phyloP scores from a whole-genome alignment of 441 rosid genomes.

The Erodium trifolium region DNA sequence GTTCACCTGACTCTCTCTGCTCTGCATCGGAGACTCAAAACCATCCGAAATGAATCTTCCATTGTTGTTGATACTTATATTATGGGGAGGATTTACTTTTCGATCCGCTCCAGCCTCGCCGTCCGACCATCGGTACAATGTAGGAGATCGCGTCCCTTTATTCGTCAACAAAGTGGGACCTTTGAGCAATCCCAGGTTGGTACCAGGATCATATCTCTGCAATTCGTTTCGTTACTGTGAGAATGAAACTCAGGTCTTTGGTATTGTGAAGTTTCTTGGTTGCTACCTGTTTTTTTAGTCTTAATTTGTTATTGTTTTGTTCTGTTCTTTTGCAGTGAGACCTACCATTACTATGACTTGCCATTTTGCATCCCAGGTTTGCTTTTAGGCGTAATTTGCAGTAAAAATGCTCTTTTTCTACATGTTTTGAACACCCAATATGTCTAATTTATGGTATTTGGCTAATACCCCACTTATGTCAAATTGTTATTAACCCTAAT shows the following conservation, averaged over 20 bases:
- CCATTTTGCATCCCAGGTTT: slow-evolving; percentile 84
- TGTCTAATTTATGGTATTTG: neutral
- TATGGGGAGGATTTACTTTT: slow-evolving; percentile 18
- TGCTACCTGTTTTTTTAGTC: neutral
- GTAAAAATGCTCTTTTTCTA: neutral
- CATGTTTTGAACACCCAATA: slow-evolving; percentile 2
- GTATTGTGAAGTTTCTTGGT: neutral
- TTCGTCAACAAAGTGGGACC: slow-evolving; percentile 60
- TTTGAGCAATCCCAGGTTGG: slow-evolving; percentile 54
- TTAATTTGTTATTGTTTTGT: neutral
- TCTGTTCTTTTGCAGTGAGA: slow-evolving; percentile 51
- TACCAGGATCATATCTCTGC: neutral
- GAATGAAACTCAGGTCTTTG: neutral
- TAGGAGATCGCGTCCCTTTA: slow-evolving; percentile 50
- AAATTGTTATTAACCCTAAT: neutral
- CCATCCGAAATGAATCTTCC: slow-evolving; percentile 13
- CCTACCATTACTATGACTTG: slow-evolving; percentile 65
- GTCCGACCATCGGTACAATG: slow-evolving; percentile 41
- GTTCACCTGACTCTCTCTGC: neutral
- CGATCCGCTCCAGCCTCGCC: slow-evolving; percentile 26
- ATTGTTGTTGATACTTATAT: slow-evolving; percentile 13
- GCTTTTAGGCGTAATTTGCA: slow-evolving; percentile 22
- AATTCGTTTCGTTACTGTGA: neutral
- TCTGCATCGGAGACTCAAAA: slow-evolving; percentile 5
- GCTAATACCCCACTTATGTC: neutral